Base-by-base conservation (phyloP, 352 stramenopile species). In the Phytophthora crassamura region DNA sequence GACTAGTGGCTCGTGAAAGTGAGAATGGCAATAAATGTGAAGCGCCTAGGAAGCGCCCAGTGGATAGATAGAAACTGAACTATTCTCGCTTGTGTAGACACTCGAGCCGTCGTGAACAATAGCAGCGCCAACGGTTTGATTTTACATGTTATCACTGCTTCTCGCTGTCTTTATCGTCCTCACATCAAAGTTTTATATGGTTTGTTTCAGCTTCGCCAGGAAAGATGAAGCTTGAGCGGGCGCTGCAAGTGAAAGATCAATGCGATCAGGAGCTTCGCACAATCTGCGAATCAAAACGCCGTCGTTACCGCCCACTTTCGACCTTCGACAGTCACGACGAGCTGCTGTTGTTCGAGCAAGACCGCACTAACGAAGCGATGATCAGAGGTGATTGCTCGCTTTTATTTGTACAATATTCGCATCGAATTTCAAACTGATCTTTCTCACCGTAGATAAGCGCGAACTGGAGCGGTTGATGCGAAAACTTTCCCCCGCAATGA, bases 401-500 rank as follows among this genome's bases (percentile, higher is more conserved):
- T 18, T 1, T 11, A 15, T 3, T 32, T 7, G n/a, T 38, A 40
- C 16, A 22, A 48, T 28, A 4, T 28, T 18, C 20, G 40, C 5
- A 12, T 15, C 4, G n/a, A 14, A 57, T 11, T 46, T 32, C 45
- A 18, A 49, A n/a, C 32, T 64, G 32, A 68, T n/a, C 0, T 49
- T 54, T 12, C 7, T 18, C 34, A 45, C 40, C 18, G 15, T 35
- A 91, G 83, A 91, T 39, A 88, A 83, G 16, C 60, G 59, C 15
- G 70, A 75, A 5, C 72, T 89, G n/a, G 77, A 91, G 54, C 64
- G 80, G 1, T 61, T 91, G 22, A 65, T 93, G 52, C 64, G 84
- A 14, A 88, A 86, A 46, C 72, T 93, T 4, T 87, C 84, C 0
- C 84, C 84, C 5, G 74, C 74, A 7, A 82, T 90, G 53, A 86